These are phyloP conservation scores for Citrus glauca DNA, from an alignment of 345 rosid species.

Conservation along the genomic window DNA sequence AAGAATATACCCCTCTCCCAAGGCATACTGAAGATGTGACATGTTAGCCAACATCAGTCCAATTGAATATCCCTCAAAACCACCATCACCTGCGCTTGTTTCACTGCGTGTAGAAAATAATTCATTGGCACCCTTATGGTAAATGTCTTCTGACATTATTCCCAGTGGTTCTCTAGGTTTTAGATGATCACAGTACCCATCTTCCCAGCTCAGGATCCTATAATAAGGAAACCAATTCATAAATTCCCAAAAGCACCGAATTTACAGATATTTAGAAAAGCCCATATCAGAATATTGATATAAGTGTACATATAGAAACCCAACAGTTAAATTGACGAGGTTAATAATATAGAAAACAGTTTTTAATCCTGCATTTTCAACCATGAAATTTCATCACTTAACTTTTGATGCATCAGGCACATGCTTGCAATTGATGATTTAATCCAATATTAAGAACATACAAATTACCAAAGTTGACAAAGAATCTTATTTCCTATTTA, in stretches of 20 bases:
- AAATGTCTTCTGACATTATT: constrained; percentile 11
- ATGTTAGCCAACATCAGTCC: constrained; percentile 33
- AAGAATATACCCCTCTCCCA: constrained; percentile 56
- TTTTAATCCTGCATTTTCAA: neutral
- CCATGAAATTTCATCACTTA: neutral
- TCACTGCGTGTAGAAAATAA: constrained; percentile 17
- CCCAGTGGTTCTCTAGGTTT: constrained; percentile 26
- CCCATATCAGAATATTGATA: neutral
- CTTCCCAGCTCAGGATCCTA: constrained; percentile 63
- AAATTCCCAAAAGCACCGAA: neutral
- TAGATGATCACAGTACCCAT: constrained; percentile 41
- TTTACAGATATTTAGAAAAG: neutral
- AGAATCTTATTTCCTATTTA: neutral
- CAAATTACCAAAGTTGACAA: neutral
- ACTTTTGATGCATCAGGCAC: neutral
- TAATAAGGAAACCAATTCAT: neutral
- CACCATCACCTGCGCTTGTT: constrained; percentile 5
- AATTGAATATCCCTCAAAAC: constrained; percentile 27
- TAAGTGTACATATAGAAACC: neutral
- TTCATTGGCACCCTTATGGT: constrained; percentile 17
- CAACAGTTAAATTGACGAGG: neutral
- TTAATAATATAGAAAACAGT: neutral
- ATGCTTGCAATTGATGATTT: neutral
- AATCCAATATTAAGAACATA: neutral
- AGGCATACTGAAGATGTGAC: constrained; percentile 33